Evolutionary conservation across 306 rosid genomes (phyloP).

Genomic region (Vachellia collinsii): DNA sequence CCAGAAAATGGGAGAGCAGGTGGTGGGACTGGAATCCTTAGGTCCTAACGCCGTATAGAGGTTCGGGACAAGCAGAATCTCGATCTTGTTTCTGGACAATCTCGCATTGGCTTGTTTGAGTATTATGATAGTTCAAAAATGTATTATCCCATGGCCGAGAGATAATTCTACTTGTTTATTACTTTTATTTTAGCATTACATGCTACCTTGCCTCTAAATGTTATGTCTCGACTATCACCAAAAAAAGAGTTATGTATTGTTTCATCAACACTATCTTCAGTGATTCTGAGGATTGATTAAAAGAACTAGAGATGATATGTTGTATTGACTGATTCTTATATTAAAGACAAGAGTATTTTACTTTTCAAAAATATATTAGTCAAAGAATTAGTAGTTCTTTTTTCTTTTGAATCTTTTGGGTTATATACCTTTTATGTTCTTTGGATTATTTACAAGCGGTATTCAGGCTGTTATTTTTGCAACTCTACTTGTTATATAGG

Average conservation of each 20-base stretch:
- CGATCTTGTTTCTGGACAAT: constrained; percentile 62
- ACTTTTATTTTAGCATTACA: constrained; percentile 32
- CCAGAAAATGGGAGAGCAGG: constrained; percentile 79
- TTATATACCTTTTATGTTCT: no score
- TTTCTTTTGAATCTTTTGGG: no score
- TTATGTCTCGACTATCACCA: no score
- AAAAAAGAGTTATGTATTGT: constrained; percentile 33
- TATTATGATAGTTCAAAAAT: constrained; percentile 44
- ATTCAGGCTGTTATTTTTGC: no score
- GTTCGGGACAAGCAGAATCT: constrained; percentile 42
- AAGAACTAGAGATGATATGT: constrained; percentile 28
- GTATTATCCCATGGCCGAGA: constrained; percentile 37
- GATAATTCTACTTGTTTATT: constrained; percentile 33
- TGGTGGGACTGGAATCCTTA: constrained; percentile 49
- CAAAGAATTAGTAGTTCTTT: no score
- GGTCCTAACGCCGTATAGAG: constrained; percentile 66
- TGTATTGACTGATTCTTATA: no score
- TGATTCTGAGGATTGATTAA: constrained; percentile 20
- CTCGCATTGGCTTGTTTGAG: constrained; percentile 64
- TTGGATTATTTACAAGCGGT: no score
- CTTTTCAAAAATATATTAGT: no score
- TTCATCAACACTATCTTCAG: constrained; percentile 20
- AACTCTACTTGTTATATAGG: no score
- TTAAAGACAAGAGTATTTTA: no score
- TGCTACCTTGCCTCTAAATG: constrained; percentile 29